Evolutionary conservation across 2,329 filamentous ascomycete genomes (phyloP).

Genomic region (Alternaria gansuensis): DNA sequence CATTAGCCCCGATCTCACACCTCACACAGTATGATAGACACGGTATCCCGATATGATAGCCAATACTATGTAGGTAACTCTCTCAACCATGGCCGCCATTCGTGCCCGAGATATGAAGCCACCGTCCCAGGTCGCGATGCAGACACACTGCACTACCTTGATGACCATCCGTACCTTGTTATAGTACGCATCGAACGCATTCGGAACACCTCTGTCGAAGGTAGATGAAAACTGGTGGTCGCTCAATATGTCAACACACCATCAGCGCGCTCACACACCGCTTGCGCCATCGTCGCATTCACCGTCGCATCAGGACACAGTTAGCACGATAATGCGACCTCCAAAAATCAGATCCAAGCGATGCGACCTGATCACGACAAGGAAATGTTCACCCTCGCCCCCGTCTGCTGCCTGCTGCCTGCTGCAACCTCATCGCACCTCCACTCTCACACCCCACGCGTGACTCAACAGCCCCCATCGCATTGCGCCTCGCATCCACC

Average conservation of each 20-base stretch:
- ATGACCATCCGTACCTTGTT: not conserved
- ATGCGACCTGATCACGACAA: not conserved
- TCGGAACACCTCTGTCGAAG: not conserved
- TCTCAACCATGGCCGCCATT: not conserved
- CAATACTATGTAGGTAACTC: not conserved
- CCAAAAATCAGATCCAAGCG: not conserved
- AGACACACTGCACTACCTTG: not conserved
- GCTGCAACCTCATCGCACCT: not conserved
- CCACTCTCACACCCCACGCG: not conserved
- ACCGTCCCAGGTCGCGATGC: not conserved
- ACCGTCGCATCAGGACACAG: constrained; percentile 2
- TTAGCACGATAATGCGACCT: constrained; percentile 6
- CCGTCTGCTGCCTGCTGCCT: not conserved
- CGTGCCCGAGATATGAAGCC: not conserved
- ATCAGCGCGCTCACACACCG: not conserved
- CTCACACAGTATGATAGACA: not conserved
- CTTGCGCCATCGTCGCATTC: not conserved
- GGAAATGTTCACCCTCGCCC: fast-evolving
- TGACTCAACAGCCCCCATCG: too few relatives aligned
- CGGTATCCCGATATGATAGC: not conserved
- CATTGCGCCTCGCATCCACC: not conserved
- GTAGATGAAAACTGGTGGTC: not conserved
- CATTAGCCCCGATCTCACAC: not conserved
- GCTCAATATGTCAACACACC: not conserved
- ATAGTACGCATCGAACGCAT: not conserved